These are phyloP conservation scores for Camillea tinctor DNA, from an alignment of 2,329 filamentous ascomycete genomes.

Conservation along the genomic window DNA sequence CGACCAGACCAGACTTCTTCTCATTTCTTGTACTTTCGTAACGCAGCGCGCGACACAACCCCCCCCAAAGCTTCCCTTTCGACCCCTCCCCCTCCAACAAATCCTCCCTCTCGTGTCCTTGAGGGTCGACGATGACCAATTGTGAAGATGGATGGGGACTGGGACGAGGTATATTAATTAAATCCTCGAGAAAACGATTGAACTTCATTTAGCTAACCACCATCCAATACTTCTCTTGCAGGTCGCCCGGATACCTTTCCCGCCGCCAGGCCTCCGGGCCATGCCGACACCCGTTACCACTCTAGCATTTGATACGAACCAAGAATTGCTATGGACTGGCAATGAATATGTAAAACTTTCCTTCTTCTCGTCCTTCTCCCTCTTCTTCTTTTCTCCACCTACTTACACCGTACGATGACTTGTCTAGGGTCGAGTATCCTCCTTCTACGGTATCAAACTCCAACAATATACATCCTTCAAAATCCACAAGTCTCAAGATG, in stretches of 20 bases:
- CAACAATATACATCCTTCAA: slow-evolving; percentile 89
- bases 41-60: too few relatives aligned
- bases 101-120: slow-evolving; percentile 1
- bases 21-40: too few relatives aligned
- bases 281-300: slow-evolving; percentile 72
- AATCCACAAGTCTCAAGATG: slow-evolving; percentile 71
- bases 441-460: slow-evolving; percentile 82
- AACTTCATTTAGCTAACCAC: not conserved
- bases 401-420: not conserved
- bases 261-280: slow-evolving; percentile 70
- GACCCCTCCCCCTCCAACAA: slow-evolving; percentile 4
- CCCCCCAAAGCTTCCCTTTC: not conserved
- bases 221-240: slow-evolving; percentile 35
- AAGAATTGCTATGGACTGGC: slow-evolving; percentile 91
- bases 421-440: slow-evolving; percentile 76
- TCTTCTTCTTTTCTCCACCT: too few relatives aligned
- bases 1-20: too few relatives aligned
- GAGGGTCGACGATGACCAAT: slow-evolving; percentile 25
- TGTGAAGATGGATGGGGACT: slow-evolving; percentile 62
- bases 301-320: slow-evolving; percentile 82
- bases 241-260: slow-evolving; percentile 79
- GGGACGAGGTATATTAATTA: slow-evolving; percentile 59
- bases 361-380: too few relatives aligned
- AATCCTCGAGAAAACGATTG: not conserved
- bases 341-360: slow-evolving; percentile 72